phyloP scores from a whole-genome alignment of 352 stramenopile species.

The Aphanomyces euteiches region DNA sequence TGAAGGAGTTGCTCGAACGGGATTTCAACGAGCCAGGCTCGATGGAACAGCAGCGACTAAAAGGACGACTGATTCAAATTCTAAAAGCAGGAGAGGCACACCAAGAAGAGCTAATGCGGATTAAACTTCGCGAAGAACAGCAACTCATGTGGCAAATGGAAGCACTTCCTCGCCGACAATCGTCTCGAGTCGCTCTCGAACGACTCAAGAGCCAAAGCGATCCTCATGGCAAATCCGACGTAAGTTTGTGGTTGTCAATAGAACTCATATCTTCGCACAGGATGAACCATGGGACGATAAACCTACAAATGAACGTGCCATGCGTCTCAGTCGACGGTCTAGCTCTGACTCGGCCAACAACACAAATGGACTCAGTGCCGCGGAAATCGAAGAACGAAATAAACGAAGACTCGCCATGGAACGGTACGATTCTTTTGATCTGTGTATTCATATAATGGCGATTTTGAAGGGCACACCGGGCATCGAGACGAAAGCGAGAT shows the following conservation, averaged over 20 bases:
- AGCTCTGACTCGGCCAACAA: neutral
- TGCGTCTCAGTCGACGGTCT: constrained; percentile 18
- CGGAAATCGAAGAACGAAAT: constrained; percentile 29
- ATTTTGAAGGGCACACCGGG: constrained; percentile 52
- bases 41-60: constrained; percentile 68
- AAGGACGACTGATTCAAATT: constrained; percentile 70
- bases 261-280: neutral
- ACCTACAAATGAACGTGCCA: constrained; percentile 6
- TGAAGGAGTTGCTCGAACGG: constrained; percentile 37
- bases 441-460: no score
- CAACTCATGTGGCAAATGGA: constrained; percentile 66
- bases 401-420: constrained; percentile 54
- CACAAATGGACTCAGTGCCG: neutral
- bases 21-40: constrained; percentile 37
- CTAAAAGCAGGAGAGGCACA: constrained; percentile 50
- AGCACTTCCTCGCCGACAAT: constrained; percentile 63
- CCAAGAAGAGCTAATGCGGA: constrained; percentile 47
- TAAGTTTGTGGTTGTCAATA: constrained; percentile 5
- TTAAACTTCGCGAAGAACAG: constrained; percentile 56
- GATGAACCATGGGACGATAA: constrained; percentile 18
- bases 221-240: constrained; percentile 44
- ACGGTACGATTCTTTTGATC: constrained; percentile 39
- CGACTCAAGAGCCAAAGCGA: constrained; percentile 68
- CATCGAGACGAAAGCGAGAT: constrained; percentile 50
- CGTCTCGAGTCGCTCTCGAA: constrained; percentile 74